These are phyloP conservation scores for Kodamaea derodonti DNA, from an alignment of 1,139 yeast genomes.

Conservation along the genomic window DNA sequence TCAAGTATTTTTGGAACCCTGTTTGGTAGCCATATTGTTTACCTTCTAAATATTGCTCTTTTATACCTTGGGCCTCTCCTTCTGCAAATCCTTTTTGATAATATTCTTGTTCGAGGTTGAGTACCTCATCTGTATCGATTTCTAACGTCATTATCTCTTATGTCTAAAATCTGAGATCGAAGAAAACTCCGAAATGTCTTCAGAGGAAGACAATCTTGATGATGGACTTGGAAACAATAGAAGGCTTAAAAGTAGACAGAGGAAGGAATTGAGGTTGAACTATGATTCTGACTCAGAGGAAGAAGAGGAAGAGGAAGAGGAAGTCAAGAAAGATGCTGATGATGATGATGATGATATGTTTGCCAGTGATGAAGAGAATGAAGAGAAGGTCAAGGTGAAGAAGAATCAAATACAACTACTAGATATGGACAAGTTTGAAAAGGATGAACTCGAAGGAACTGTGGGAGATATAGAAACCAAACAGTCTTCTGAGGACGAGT, in stretches of 20 bases:
- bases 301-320: constrained; percentile 15
- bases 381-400: background rate
- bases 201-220: constrained; percentile 9
- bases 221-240: constrained; percentile 25
- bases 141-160: constrained; percentile 12
- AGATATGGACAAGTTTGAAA: constrained; percentile 31
- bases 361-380: constrained; percentile 18
- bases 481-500: constrained; percentile 2
- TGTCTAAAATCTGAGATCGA: constrained; percentile 1
- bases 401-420: constrained; percentile 16
- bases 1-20: constrained; percentile 65
- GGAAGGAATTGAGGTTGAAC: constrained; percentile 21
- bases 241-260: constrained; percentile 17
- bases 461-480: too few relatives aligned
- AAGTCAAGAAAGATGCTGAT: constrained; percentile 7
- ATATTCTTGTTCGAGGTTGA: constrained; percentile 52
- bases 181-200: constrained; percentile 4
- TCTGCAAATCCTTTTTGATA: constrained; percentile 60
- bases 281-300: constrained; percentile 34
- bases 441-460: constrained; percentile 15
- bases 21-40: constrained; percentile 77
- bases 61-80: constrained; percentile 45
- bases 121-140: constrained; percentile 44
- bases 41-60: constrained; percentile 56
- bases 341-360: constrained; percentile 37